These are phyloP conservation scores for Dendrobium huoshanense DNA, from an alignment of 106 monocot species.

Conservation along the genomic window DNA sequence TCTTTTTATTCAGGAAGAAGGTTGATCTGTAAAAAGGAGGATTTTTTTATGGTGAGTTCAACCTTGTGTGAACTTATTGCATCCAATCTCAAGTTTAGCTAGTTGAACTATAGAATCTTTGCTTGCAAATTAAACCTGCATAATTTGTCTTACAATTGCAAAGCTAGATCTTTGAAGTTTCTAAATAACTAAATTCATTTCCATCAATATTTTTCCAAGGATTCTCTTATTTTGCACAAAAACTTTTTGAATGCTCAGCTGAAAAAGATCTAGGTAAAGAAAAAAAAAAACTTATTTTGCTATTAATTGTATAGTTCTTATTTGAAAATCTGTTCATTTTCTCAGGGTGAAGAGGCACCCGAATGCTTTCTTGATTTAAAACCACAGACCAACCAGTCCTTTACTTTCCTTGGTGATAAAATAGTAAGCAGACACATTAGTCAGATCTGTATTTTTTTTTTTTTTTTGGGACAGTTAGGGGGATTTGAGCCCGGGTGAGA, in stretches of 20 bases:
- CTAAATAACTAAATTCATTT: too few species aligned
- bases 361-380: conserved; percentile 16
- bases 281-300: background rate
- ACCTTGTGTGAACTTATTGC: background rate
- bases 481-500: too few species aligned
- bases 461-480: too few species aligned
- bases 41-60: background rate
- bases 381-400: conserved; percentile 14
- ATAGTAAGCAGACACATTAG: conserved; percentile 35
- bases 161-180: background rate
- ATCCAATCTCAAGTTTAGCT: background rate
- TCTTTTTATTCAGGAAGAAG: background rate
- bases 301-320: background rate
- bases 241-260: background rate
- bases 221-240: background rate
- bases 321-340: background rate
- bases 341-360: conserved; percentile 65
- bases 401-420: conserved; percentile 38
- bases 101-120: background rate
- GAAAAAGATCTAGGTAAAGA: background rate
- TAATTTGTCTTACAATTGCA: background rate
- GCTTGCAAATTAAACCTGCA: background rate
- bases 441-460: background rate
- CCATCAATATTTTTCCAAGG: too few species aligned
- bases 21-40: background rate